Evolutionary conservation across 768 basidiomycete genomes (phyloP).

Genomic region (Cyathus striatus): DNA sequence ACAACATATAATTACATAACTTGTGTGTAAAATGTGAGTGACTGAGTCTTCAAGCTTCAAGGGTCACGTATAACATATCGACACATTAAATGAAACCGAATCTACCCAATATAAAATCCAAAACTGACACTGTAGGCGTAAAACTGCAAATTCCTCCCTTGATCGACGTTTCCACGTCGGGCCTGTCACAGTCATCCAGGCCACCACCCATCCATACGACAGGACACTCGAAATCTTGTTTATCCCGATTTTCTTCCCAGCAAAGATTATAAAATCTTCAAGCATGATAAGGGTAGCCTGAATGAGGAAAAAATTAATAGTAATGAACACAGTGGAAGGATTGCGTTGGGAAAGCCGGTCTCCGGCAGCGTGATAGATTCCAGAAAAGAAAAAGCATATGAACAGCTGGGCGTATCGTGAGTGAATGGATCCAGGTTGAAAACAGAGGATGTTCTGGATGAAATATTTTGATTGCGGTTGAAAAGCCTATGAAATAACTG

Average conservation of each 20-base stretch:
- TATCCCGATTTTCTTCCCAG: slow-evolving; percentile 3
- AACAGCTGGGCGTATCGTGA: slow-evolving; percentile 23
- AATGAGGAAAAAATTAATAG: slow-evolving; percentile 16
- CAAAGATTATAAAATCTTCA: slow-evolving; percentile 19
- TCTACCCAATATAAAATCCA: too few species aligned
- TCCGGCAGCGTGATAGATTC: slow-evolving; percentile 15
- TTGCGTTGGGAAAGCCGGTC: slow-evolving; percentile 2
- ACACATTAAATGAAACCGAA: too few species aligned
- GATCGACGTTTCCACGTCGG: background rate
- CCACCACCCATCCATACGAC: background rate
- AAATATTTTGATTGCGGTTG: slow-evolving; percentile 17
- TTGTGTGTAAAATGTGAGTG: too few species aligned
- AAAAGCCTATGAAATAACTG: too few species aligned
- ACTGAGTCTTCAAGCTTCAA: too few species aligned
- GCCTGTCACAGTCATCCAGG: background rate
- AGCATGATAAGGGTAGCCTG: slow-evolving; percentile 22
- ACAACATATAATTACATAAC: too few species aligned
- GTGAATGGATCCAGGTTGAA: slow-evolving; percentile 12
- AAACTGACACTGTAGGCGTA: too few species aligned
- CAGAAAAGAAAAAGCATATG: slow-evolving; percentile 24
- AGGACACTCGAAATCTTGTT: background rate
- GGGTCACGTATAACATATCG: too few species aligned
- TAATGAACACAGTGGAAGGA: background rate
- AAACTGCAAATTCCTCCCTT: too few species aligned
- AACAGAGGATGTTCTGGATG: slow-evolving; percentile 8